phyloP scores from a whole-genome alignment of 495 filamentous ascomycete genomes.

The Chlorociboria aeruginascens region DNA sequence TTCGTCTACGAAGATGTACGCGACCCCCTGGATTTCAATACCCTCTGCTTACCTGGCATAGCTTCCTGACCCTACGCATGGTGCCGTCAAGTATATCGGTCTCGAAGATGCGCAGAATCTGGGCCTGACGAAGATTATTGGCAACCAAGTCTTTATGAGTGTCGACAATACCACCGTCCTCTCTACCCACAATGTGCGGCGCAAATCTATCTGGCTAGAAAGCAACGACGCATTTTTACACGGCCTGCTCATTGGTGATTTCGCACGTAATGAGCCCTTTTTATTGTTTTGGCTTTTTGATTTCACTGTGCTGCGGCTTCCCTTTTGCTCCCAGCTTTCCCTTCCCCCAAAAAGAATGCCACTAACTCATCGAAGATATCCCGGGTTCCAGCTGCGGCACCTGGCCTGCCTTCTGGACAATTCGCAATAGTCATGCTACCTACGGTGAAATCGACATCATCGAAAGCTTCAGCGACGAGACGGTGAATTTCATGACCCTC shows the following conservation, averaged over 20 bases:
- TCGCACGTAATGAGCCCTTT: no score
- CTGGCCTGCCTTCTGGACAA: slow-evolving; percentile 27
- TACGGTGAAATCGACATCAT: slow-evolving; percentile 86
- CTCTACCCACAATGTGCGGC: slow-evolving; percentile 32
- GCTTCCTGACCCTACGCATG: slow-evolving; percentile 41
- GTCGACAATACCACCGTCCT: slow-evolving; percentile 35
- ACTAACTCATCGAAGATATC: no score
- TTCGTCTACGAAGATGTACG: slow-evolving; percentile 21
- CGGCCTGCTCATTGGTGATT: slow-evolving; percentile 60
- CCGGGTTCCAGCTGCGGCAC: slow-evolving; percentile 53
- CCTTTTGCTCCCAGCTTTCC: no score
- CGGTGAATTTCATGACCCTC: slow-evolving; percentile 54
- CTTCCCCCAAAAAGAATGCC: no score
- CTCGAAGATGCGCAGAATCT: slow-evolving; percentile 31
- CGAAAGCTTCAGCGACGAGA: slow-evolving; percentile 62
- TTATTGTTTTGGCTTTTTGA: no score
- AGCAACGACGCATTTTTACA: slow-evolving; percentile 53
- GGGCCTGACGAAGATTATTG: slow-evolving; percentile 37
- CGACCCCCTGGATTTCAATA: not conserved
- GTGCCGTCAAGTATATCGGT: slow-evolving; percentile 46
- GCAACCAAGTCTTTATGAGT: slow-evolving; percentile 36
- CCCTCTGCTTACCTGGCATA: slow-evolving; percentile 1
- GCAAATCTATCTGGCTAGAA: slow-evolving; percentile 53
- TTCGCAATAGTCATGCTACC: slow-evolving; percentile 38
- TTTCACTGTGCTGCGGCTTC: no score